Percentiles rank a stretch among this genome's conserved stretches.
Evolutionary conservation across 1,139 yeast species (phyloP).

Genomic region (Chernovozyma sophiae-reginae): DNA sequence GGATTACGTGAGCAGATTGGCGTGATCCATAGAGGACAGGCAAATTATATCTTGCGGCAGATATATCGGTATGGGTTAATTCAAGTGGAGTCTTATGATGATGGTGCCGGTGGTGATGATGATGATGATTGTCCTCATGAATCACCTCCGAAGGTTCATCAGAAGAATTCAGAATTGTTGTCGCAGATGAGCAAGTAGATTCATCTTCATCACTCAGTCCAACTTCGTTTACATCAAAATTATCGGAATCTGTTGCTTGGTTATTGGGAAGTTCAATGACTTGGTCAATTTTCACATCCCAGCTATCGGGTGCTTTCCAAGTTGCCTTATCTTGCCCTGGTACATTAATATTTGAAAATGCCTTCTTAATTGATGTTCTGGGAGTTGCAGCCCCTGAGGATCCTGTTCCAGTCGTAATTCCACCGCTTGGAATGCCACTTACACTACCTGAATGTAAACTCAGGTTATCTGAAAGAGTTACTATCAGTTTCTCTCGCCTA

Average conservation of each 20-base stretch:
- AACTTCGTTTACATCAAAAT: constrained; percentile 10
- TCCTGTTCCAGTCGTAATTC: background rate
- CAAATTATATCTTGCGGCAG: constrained; percentile 11
- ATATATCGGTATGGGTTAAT: background rate
- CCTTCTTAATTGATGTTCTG: background rate
- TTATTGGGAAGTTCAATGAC: constrained; percentile 7
- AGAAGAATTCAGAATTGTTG: constrained; percentile 3
- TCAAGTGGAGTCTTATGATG: background rate
- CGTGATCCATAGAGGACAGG: constrained; percentile 39
- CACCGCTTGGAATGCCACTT: background rate
- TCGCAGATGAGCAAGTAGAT: constrained; percentile 1
- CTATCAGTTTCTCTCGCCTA: background rate
- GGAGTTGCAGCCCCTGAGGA: background rate
- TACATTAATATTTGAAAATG: background rate
- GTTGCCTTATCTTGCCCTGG: constrained; percentile 5
- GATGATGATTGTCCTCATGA: constrained; percentile 4
- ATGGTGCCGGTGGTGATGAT: constrained; percentile 9
- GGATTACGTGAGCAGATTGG: constrained; percentile 22
- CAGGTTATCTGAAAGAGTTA: constrained; percentile 1
- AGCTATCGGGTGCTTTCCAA: constrained; percentile 77
- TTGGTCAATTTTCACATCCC: constrained; percentile 59
- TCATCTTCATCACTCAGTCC: constrained; percentile 5
- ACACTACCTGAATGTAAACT: constrained; percentile 1
- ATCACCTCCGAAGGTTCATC: background rate
- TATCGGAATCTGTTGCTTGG: constrained; percentile 18